Base-by-base conservation (phyloP, 139 green algal genomes). In the Deuterostichococcus epilithicus region DNA sequence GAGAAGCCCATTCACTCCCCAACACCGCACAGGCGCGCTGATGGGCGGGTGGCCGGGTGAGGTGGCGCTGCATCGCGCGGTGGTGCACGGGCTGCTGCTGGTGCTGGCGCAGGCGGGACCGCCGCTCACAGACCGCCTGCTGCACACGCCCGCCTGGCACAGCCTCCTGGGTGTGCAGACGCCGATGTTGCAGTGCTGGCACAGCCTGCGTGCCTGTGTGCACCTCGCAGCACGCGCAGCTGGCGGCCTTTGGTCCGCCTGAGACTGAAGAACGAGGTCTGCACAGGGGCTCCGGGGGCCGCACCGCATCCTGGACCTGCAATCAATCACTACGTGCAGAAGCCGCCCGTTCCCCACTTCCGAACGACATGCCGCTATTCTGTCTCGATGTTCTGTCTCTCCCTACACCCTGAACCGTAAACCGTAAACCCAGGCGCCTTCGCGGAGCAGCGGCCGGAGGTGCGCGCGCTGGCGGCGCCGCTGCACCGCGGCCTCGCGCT, bases 11-110 rank as follows among this genome's bases (percentile, higher is more conserved):
- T n/a, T n/a, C n/a, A n/a, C n/a, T n/a, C n/a, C n/a, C n/a, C n/a
- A n/a, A n/a, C n/a, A n/a, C n/a, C n/a, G n/a, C n/a, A n/a, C 70
- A 13, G 37, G 66, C 20, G 39, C n/a, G 20, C 69, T 84, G 33
- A 70, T 84, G 23, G 67, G 44, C 34, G 32, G 37, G 5, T 75
- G 47, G 32, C 15, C 74, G 8, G 81, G 81, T 3, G 86, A 86
- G 42, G 60, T 67, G 30, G 72, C 82, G 1, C 70, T 88, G 75
- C 78, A 88, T 67, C 63, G 68, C 22, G 68, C 34, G 45, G 84
- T 84, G 32, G 88, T 79, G 37, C 70, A 60, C 22, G 67, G 75
- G 23, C 81, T 94, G 76, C 82, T 94, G 76, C 80, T 82, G 2
- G 76, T 82, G n/a, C 72, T 94, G 52, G 83, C 88, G 42, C 86